These are phyloP conservation scores for Venturiaceae sp. DNA, from an alignment of 2,329 filamentous ascomycete species.

Conservation along the genomic window DNA sequence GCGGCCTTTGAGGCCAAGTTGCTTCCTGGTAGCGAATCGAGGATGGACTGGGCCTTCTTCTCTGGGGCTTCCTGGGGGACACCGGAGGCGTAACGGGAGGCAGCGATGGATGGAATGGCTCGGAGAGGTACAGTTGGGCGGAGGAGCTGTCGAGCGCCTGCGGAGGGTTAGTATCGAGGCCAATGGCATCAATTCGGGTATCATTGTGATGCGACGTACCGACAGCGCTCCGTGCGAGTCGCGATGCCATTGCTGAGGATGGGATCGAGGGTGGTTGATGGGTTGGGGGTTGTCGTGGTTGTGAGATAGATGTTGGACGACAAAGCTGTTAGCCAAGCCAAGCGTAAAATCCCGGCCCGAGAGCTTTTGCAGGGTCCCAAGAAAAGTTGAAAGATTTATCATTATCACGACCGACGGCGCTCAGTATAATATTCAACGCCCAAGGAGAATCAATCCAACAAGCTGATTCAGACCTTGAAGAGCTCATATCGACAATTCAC, in stretches of 20 bases:
- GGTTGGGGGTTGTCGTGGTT: constrained; percentile 46
- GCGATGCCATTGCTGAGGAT: constrained; percentile 97
- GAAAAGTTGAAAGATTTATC: not conserved
- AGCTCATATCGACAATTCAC: not conserved
- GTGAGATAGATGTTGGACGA: constrained; percentile 39
- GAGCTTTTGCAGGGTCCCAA: not conserved
- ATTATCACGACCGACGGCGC: no score
- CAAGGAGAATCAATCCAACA: no score
- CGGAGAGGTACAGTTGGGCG: constrained; percentile 65
- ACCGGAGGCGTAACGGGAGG: constrained; percentile 59
- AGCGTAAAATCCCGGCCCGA: not conserved
- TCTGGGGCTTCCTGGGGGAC: constrained; percentile 83
- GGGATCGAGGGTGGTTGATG: no score
- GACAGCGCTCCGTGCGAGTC: constrained; percentile 89
- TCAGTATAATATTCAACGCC: no score
- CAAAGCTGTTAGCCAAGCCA: not conserved
- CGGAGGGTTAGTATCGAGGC: constrained; percentile 18
- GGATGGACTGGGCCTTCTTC: constrained; percentile 91
- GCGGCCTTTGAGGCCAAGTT: constrained; percentile 91
- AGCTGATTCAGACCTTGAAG: constrained; percentile 17
- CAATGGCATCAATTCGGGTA: constrained; percentile 29
- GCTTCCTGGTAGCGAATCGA: constrained; percentile 88
- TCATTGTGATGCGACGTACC: constrained; percentile 52
- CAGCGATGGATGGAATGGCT: constrained; percentile 63
- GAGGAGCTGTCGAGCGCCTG: constrained; percentile 76